Conservation (phyloP, 1,284 basidiomycete genomes). For the Naganishia cerealis region DNA sequence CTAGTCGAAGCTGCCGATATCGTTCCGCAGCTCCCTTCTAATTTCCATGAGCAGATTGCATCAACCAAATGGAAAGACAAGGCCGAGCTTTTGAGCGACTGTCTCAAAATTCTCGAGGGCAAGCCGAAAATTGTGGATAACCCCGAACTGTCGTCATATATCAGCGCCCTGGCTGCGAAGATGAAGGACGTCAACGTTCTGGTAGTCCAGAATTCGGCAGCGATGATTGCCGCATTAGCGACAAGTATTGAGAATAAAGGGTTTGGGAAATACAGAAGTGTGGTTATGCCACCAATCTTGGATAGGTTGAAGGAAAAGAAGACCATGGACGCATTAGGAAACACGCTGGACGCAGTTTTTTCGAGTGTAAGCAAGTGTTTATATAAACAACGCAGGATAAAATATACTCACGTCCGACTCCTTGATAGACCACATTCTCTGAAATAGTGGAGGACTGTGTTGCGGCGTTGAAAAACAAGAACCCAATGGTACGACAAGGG, state of each 20-base stretch:
- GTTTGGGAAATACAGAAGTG: conserved; percentile 75
- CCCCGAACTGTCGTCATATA: conserved; percentile 38
- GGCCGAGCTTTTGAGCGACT: conserved; percentile 84
- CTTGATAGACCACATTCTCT: conserved; percentile 67
- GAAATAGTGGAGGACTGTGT: conserved; percentile 85
- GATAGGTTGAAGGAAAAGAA: conserved; percentile 96
- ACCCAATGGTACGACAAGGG: conserved; percentile 94
- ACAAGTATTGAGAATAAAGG: conserved; percentile 69
- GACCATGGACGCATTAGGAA: conserved; percentile 80
- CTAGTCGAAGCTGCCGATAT: conserved; percentile 83
- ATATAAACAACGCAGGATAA: background rate
- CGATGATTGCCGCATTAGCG: conserved; percentile 81
- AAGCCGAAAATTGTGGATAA: conserved; percentile 69
- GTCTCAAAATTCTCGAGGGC: conserved; percentile 68
- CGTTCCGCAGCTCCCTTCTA: conserved; percentile 69
- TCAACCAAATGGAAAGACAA: conserved; percentile 99
- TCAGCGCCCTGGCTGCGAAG: conserved; percentile 65
- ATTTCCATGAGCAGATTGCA: conserved; percentile 69
- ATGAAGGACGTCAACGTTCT: conserved; percentile 91
- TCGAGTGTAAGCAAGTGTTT: conserved; percentile 63
- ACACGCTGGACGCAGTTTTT: conserved; percentile 87
- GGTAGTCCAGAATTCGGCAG: conserved; percentile 86
- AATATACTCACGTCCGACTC: background rate
- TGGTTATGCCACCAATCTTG: conserved; percentile 74
- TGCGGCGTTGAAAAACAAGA: conserved; percentile 79